Evolutionary conservation across 164 flowering plant genomes (phyloP), one percentile per base, ranked within the genome.

Genomic region (Nymphaea colorata): DNA sequence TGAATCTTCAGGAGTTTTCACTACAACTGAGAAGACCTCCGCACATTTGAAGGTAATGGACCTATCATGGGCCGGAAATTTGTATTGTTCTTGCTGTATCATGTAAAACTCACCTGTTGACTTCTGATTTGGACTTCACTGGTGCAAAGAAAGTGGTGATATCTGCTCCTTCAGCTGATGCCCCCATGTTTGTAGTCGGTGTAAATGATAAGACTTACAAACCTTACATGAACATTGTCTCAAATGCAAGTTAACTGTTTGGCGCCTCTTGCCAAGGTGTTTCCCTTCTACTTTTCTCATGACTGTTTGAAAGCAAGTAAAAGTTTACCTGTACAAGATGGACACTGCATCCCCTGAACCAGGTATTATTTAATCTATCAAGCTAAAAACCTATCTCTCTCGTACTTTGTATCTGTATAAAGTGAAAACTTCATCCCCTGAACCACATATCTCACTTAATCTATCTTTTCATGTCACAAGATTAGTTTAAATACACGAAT

Each of bases 161-260:
- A 72, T 89, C 92, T 25, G 96, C 96, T 73, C 92, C 92, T 69
- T 90, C 95, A 42, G 94, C 91, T 43, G 98, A 92, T 79, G 98
- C 96, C 42, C 96, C 98, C 53, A 89, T 86, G 92, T 89, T 87
- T 73, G 90, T 89, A 25, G 85, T 89, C 17, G 92, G 96, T 43
- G 96, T 87, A 11, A 89, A 89, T 74, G 90, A 89, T 77, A 76
- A 64, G 43, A 77, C 83, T 16, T 89, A 87, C 78, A 79, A 83
- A 67, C 82, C 96, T 61, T 79, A 65, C 86, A 90, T 90, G 96
- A 82, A 92, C 67, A 76, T 88, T 69, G 96, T 92, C 75, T 90
- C 96, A 44, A 92, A 90, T 84, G 98, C 98, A 67, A 89, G 98
- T 73, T 89, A 96, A 61, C 41, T 90, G 97, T 71, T 96, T 91